Evolutionary conservation across 139 green algal species (phyloP), one percentile per base, ranked within the genome.

Genomic region (Coccomyxa sp.): DNA sequence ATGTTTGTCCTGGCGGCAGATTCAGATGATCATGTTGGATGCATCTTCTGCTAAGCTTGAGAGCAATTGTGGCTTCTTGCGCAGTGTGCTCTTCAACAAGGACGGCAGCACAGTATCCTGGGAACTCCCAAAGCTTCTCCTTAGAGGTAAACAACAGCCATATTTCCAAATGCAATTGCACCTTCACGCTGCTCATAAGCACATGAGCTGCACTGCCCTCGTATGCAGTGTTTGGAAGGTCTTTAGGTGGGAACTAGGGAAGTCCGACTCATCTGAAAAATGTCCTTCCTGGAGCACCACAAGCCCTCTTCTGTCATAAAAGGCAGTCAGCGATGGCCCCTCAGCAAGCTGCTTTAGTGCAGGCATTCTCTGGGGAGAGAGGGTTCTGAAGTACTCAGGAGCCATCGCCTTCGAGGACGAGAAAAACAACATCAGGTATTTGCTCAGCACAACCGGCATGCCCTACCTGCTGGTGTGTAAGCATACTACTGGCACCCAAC

Each of bases 351-450:
- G 50, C 14, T 29, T 64, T 64, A 29, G 16, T 72, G 64, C 75
- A 89, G 83, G 83, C 41, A 82, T 91, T 35, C 39, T 91, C 69
- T 92, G 82, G 80, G 87, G 89, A 36, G 79, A 88, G 34, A 85
- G 87, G 35, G 81, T 78, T 58, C 79, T 92, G 54, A 90, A 90
- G 84, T 93, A 93, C 82, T 33, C 55, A 9, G 89, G 88, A 31
- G 78, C 85, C 37, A 90, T 93, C 81, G 69, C 55, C 7, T 92
- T 93, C 81, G 72, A 77, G 78, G 89, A 93, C 58, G 24, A 79
- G 8, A 81, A 83, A 70, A 90, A 91, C 74, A 37, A 40, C 10
- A 81, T 92, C 18, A 18, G 27, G 50, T 64, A 7, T n/a, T n/a
- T n/a, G n/a, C n/a, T n/a, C n/a, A 4, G 50, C 50, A 64, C 50